These are phyloP conservation scores for Blastocystis sp. DNA, from an alignment of 352 stramenopile genomes.

Conservation along the genomic window DNA sequence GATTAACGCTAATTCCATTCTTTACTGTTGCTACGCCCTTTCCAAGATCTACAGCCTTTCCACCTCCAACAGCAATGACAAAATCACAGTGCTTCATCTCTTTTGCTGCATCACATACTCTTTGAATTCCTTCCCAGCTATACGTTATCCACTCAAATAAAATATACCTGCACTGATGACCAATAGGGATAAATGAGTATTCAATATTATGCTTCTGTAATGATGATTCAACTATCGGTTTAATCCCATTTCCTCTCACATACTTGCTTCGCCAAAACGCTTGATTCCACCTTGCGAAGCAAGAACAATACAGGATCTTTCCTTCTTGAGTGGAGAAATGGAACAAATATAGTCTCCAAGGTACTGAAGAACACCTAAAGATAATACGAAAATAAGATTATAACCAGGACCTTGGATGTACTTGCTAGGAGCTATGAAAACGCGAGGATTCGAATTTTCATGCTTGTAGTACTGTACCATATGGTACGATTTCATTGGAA, in stretches of 20 bases:
- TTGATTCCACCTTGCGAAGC: constrained; percentile 37
- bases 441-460: constrained; percentile 40
- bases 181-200: constrained; percentile 43
- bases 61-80: constrained; percentile 45
- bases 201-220: constrained; percentile 32
- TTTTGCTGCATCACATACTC: constrained; percentile 10
- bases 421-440: constrained; percentile 60
- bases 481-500: constrained; percentile 59
- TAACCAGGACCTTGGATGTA: constrained; percentile 61
- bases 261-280: constrained; percentile 40
- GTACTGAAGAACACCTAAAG: constrained; percentile 25
- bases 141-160: not conserved
- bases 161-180: constrained; percentile 59
- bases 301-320: constrained; percentile 42
- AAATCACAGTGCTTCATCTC: constrained; percentile 55
- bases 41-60: constrained; percentile 53
- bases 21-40: constrained; percentile 53
- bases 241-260: not conserved
- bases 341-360: constrained; percentile 56
- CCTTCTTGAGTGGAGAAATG: constrained; percentile 57
- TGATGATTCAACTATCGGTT: constrained; percentile 29
- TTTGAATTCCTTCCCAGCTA: constrained; percentile 57
- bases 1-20: not conserved
- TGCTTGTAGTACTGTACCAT: constrained; percentile 61
- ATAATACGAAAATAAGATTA: not conserved